phyloP scores from a whole-genome alignment of 306 rosid genomes.

The Albizia julibrissin region DNA sequence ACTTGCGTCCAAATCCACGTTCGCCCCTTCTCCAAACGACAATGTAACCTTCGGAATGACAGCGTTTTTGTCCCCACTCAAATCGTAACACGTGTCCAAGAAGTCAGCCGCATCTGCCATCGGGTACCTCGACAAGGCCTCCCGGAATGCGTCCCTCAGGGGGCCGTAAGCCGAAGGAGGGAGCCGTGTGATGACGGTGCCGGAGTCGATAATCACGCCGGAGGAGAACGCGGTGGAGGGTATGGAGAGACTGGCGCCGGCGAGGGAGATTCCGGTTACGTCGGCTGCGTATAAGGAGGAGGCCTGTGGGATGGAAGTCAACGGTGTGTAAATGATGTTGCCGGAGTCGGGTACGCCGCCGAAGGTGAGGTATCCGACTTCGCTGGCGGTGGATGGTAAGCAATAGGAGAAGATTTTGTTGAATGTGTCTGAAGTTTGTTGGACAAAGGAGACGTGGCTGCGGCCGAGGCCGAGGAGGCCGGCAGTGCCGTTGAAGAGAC shows the following conservation, averaged over 20 bases:
- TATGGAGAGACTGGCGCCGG: neutral
- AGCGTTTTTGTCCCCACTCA: neutral
- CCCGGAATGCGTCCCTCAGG: neutral
- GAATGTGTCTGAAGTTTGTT: conserved; percentile 62
- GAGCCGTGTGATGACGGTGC: neutral
- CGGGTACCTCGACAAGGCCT: neutral
- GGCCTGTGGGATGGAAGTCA: neutral
- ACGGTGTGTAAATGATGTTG: neutral
- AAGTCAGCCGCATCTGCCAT: accelerated
- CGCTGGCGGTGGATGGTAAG: conserved; percentile 62
- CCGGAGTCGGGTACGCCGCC: neutral
- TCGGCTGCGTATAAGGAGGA: neutral
- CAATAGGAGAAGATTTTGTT: conserved; percentile 66
- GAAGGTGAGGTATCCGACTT: conserved; percentile 42
- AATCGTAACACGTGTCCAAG: neutral
- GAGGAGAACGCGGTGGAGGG: neutral
- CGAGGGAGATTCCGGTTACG: neutral
- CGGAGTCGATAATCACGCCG: neutral
- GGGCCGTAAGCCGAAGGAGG: neutral
- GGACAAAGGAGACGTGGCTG: conserved; percentile 59
- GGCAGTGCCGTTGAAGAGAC: conserved; percentile 58
- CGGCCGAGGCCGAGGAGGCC: conserved; percentile 84
- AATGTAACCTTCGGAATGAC: conserved; percentile 47
- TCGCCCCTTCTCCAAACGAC: conserved; percentile 36
- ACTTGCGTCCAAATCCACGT: conserved; percentile 24